These are phyloP conservation scores for Magnusiomyces starmeri DNA, from an alignment of 1,139 yeast genomes.

Conservation along the genomic window DNA sequence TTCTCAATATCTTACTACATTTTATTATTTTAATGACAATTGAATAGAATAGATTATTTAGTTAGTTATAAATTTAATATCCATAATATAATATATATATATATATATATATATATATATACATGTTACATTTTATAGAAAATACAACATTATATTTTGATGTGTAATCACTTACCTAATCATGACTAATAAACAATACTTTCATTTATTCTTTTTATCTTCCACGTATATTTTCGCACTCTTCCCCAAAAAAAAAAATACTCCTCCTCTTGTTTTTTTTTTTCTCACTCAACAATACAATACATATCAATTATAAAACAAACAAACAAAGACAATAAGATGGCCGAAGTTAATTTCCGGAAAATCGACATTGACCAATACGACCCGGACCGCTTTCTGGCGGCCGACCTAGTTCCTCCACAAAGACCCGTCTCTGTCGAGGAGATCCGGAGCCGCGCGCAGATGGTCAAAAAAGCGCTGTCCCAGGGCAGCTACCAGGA, in stretches of 20 bases:
- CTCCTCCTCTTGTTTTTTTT: too few relatives aligned
- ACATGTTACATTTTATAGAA: neutral
- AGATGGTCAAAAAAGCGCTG: constrained; percentile 53
- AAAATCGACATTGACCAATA: constrained; percentile 87
- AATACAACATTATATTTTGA: neutral
- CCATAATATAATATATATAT: too few relatives aligned
- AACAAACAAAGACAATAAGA: constrained; percentile 5
- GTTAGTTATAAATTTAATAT: too few relatives aligned
- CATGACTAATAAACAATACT: neutral
- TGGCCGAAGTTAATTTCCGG: constrained; percentile 38
- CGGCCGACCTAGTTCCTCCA: constrained; percentile 58
- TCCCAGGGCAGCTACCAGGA: constrained; percentile 66
- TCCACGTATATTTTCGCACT: neutral
- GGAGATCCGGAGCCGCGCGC: constrained; percentile 50
- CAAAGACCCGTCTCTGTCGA: constrained; percentile 39
- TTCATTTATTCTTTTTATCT: neutral
- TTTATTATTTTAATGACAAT: too few relatives aligned
- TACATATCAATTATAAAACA: neutral
- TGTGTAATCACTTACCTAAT: too few relatives aligned
- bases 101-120: too few relatives aligned
- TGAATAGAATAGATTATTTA: too few relatives aligned
- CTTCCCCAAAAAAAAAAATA: too few relatives aligned
- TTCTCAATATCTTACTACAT: neutral
- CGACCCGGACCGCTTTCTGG: constrained; percentile 70
- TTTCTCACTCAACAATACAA: neutral